phyloP scores from a whole-genome alignment of 192 early-diverging fungal genomes.

The Coemansia sp. region DNA sequence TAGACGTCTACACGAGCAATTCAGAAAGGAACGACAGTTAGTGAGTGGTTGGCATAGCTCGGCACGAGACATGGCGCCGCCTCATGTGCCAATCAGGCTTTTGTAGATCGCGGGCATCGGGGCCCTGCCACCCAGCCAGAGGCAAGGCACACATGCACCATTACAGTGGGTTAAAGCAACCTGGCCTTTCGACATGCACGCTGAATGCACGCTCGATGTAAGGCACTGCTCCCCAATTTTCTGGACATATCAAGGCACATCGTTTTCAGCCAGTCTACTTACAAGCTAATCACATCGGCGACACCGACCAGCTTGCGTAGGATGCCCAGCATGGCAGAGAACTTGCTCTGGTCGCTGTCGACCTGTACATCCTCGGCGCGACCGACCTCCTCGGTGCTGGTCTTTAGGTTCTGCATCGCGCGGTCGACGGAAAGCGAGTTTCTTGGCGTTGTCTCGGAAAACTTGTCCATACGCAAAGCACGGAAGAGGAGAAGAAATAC shows the following conservation, averaged over 20 bases:
- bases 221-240: neutral
- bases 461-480: constrained; percentile 10
- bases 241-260: neutral
- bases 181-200: neutral
- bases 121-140: neutral
- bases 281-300: constrained; percentile 61
- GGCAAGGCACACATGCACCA: constrained; percentile 1
- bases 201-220: neutral
- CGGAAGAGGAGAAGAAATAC: neutral
- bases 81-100: constrained; percentile 6
- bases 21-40: neutral
- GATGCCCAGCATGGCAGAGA: constrained; percentile 58
- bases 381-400: constrained; percentile 9
- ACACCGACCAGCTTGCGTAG: constrained; percentile 68
- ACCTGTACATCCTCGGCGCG: constrained; percentile 43
- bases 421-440: constrained; percentile 29
- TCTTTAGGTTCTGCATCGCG: constrained; percentile 27
- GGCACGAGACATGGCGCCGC: constrained; percentile 1
- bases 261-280: constrained; percentile 13
- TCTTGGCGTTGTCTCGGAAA: constrained; percentile 28
- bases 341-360: constrained; percentile 56
- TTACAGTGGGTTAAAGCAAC: neutral
- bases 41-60: neutral
- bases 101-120: neutral
- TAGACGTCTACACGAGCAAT: constrained; percentile 54